These are phyloP conservation scores for Annona cherimola DNA, from an alignment of 164 flowering plant species.

Conservation along the genomic window DNA sequence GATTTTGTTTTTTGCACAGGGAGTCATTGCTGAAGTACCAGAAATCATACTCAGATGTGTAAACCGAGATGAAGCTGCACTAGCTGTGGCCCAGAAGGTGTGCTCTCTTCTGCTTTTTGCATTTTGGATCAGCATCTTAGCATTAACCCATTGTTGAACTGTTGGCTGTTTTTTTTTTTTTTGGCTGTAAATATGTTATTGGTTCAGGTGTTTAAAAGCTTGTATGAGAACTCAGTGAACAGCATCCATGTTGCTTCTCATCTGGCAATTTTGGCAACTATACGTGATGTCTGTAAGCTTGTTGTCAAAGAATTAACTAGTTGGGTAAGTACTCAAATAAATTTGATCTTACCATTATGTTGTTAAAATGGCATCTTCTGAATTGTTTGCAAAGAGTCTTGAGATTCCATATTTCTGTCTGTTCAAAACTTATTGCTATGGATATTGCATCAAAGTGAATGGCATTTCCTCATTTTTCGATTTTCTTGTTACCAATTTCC, in stretches of 20 bases:
- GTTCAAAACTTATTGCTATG: background rate
- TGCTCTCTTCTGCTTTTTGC: conserved; percentile 2
- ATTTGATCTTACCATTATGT: background rate
- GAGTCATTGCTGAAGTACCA: conserved; percentile 74
- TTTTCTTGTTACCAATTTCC: no score
- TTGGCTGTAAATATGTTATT: background rate
- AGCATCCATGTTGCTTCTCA: conserved; percentile 60
- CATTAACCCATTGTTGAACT: background rate
- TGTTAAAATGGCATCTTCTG: background rate
- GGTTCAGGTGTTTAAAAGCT: conserved; percentile 70
- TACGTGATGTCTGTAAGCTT: conserved; percentile 96
- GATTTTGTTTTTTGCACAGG: conserved; percentile 30
- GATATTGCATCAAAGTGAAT: background rate
- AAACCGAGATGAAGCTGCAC: conserved; percentile 92
- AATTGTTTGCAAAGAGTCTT: background rate
- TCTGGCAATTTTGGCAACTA: conserved; percentile 75
- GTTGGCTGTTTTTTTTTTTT: background rate
- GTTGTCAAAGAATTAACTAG: conserved; percentile 92
- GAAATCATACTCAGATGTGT: conserved; percentile 76
- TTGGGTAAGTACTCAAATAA: conserved; percentile 61
- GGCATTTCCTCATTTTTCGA: no score
- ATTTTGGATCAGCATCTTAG: background rate
- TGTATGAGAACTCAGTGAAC: conserved; percentile 73
- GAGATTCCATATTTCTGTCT: background rate
- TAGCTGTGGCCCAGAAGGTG: conserved; percentile 96